A percentile compares a stretch with the other conserved stretches of the same genome.
These are phyloP conservation scores for Chrysoporthe austroafricana DNA, from an alignment of 2,329 filamentous ascomycete species.

Conservation along the genomic window DNA sequence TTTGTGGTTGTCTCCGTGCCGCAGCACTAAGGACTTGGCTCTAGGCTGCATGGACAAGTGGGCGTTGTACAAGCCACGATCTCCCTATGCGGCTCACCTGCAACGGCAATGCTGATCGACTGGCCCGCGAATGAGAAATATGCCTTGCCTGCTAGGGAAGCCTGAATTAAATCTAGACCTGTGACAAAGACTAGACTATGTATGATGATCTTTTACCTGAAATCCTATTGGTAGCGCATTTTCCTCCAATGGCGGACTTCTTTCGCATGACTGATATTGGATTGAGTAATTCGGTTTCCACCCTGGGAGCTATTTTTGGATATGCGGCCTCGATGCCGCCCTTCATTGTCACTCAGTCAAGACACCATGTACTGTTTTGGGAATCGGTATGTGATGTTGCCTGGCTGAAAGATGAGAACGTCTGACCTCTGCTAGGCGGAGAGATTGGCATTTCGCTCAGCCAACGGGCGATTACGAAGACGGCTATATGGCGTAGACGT, in stretches of 20 bases:
- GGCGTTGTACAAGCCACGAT: background rate
- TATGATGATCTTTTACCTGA: background rate
- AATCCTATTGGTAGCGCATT: conserved; percentile 2
- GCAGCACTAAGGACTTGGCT: background rate
- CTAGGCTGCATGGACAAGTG: background rate
- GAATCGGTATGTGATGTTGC: background rate
- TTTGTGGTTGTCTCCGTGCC: background rate
- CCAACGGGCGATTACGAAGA: background rate
- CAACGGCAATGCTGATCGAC: background rate
- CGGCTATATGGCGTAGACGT: background rate
- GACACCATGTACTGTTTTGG: background rate
- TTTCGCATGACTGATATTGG: background rate
- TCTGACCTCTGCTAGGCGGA: background rate
- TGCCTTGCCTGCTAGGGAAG: background rate
- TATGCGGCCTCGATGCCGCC: background rate
- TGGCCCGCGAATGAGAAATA: background rate
- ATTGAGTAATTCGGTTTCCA: background rate
- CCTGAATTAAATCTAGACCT: background rate
- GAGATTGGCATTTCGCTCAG: background rate
- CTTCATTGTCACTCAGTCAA: background rate
- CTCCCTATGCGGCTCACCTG: background rate
- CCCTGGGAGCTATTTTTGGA: background rate
- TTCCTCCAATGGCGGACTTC: conserved; percentile 1
- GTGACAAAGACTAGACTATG: background rate
- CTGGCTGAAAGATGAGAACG: background rate